Base-by-base conservation (phyloP, 805 yeast genomes). In the Alloascoidea hylecoeti region DNA sequence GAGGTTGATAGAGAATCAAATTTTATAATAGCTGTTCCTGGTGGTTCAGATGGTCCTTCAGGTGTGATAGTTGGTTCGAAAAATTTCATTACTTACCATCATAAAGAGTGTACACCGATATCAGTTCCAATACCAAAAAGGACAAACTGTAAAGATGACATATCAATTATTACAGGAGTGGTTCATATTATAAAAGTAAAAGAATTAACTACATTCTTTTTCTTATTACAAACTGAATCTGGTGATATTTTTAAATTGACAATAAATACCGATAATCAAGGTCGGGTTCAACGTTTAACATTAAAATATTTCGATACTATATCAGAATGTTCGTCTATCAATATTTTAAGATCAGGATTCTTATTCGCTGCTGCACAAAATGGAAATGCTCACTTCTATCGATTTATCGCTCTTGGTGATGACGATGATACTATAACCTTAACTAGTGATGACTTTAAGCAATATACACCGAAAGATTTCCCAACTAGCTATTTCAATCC, bases 221-320 rank as follows among this genome's bases (percentile, higher is more conserved):
- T 76, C 4, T 53, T 89, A 15, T 46, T 82, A 1, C 97, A 92
- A 51, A 68, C 73, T 12, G 63, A 73, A 27, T 50, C 57, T 13
- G 96, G 96, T 15, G 95, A 84, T 50, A 40, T 84, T 3, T 81
- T 75, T 59, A 86, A 83, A 51, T 61, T 83, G 3, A 68, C 71
- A 15, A 51, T 77, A 5, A 68, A 65, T 17, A 66, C 68, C 35
- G 55, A 51, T 19, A 52, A 51, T 15, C 49, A 52, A 0, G 60
- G 60, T 1, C 12, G 30, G 27, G 65, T 68, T 4, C 59, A 60
- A 2, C 47, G 55, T 1, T 49, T 79, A 5, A 51, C 61, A n/a
- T 63, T 80, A 12, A 62, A 71, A 13, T 86, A 80, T 49, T 88
- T 89, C 55, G 96, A 83, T 50, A 68, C 94, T 0, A 64, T 83